These are phyloP conservation scores for Debaryomyces udenii DNA, from an alignment of 1,139 yeast genomes.

Conservation along the genomic window DNA sequence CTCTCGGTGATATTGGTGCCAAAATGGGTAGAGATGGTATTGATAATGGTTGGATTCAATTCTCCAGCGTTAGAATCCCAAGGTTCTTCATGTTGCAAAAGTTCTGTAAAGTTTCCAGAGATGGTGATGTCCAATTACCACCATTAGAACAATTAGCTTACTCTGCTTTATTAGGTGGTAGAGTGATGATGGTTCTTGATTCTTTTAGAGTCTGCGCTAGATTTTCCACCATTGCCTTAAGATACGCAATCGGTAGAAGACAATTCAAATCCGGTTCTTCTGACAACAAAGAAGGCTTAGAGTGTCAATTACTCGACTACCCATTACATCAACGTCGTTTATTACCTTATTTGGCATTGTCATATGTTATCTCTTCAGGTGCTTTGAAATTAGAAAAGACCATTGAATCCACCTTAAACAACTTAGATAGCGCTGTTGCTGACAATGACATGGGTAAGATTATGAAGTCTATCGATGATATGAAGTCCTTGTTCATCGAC, in stretches of 20 bases:
- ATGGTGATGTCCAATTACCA: conserved; percentile 46
- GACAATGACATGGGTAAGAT: conserved; percentile 38
- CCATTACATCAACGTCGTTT: conserved; percentile 52
- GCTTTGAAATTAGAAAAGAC: conserved; percentile 41
- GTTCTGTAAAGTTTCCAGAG: conserved; percentile 45
- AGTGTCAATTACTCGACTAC: conserved; percentile 48
- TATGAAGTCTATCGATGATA: conserved; percentile 40
- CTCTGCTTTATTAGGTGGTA: conserved; percentile 49
- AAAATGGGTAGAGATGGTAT: conserved; percentile 56
- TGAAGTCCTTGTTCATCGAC: conserved; percentile 50
- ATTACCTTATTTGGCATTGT: conserved; percentile 47
- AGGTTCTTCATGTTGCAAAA: conserved; percentile 52
- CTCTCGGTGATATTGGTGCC: conserved; percentile 52
- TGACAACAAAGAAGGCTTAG: conserved; percentile 26
- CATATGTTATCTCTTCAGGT: conserved; percentile 46
- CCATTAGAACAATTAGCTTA: conserved; percentile 52
- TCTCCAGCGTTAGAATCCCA: conserved; percentile 48
- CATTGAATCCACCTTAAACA: conserved; percentile 31
- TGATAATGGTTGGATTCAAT: conserved; percentile 56
- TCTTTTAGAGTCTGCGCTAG: conserved; percentile 47
- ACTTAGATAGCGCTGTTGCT: conserved; percentile 42
- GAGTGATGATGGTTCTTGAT: conserved; percentile 50
- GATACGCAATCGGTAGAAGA: conserved; percentile 51
- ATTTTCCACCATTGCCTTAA: conserved; percentile 45
- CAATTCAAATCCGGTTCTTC: conserved; percentile 38